Evolutionary conservation across 2,329 filamentous ascomycete genomes (phyloP).

Genomic region (Acarospora socialis): DNA sequence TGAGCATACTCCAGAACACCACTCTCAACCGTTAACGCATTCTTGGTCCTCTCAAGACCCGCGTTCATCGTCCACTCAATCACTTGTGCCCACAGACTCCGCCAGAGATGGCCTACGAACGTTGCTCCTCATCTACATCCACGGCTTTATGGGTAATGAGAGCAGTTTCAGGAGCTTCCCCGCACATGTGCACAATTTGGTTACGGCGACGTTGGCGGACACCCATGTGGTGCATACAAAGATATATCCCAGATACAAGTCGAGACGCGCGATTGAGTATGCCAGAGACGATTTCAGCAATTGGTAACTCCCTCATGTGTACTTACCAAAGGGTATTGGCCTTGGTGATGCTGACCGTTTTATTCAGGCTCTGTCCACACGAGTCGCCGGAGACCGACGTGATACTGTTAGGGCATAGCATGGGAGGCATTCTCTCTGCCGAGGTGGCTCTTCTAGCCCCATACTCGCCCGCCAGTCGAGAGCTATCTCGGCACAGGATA

Average conservation of each 20-base stretch:
- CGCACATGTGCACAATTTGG: constrained; percentile 65
- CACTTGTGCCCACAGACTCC: constrained; percentile 5
- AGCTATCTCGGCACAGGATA: constrained; percentile 55
- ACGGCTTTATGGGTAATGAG: constrained; percentile 82
- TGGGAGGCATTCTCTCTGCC: constrained; percentile 72
- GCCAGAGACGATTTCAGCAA: constrained; percentile 70
- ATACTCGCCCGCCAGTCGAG: constrained; percentile 7
- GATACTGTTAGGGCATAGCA: constrained; percentile 73
- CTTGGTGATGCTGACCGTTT: neutral
- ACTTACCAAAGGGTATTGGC: neutral
- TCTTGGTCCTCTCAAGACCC: constrained; percentile 11
- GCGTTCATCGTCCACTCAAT: constrained; percentile 9
- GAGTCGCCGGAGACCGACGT: constrained; percentile 62
- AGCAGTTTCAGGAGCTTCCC: constrained; percentile 80
- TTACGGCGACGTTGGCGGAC: constrained; percentile 51
- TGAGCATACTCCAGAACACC: constrained; percentile 2
- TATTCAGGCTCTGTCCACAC: constrained; percentile 55
- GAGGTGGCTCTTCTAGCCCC: constrained; percentile 54
- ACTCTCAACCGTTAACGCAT: constrained; percentile 5
- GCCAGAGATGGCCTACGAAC: constrained; percentile 33
- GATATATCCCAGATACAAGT: constrained; percentile 32
- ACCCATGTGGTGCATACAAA: constrained; percentile 77
- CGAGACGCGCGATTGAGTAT: constrained; percentile 36
- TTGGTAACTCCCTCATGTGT: constrained; percentile 38
- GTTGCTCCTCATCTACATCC: constrained; percentile 68